These are phyloP conservation scores for Suillus subluteus DNA, from an alignment of 768 basidiomycete genomes.

Conservation along the genomic window DNA sequence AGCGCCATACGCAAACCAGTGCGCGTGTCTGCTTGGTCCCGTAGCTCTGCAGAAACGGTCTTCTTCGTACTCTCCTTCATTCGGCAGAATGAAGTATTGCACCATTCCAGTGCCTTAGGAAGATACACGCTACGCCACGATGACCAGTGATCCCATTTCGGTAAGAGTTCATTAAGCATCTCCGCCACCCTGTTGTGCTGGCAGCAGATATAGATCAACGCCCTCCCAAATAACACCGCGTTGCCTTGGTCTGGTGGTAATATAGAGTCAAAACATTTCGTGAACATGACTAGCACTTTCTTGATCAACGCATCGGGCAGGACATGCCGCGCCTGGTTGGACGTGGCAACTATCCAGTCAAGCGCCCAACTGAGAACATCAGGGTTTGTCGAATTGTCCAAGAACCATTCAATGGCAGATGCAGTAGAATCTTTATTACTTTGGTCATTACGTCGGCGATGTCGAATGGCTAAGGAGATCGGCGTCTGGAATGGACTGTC, in stretches of 20 bases:
- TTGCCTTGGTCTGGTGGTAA: neutral
- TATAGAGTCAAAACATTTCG: neutral
- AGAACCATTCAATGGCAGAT: slow-evolving; percentile 9
- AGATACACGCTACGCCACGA: neutral
- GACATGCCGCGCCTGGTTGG: no score
- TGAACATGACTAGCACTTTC: neutral
- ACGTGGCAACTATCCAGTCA: slow-evolving; percentile 9
- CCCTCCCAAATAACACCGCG: neutral
- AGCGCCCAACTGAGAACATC: slow-evolving; percentile 10
- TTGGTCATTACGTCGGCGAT: no score
- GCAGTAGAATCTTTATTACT: neutral
- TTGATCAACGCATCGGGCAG: neutral
- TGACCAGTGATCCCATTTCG: neutral
- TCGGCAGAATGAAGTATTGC: neutral
- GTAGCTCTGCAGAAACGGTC: neutral
- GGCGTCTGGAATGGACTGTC: slow-evolving; percentile 17
- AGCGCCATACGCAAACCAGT: neutral
- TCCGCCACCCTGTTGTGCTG: neutral
- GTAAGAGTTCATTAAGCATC: neutral
- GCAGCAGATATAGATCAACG: neutral
- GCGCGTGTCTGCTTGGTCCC: neutral
- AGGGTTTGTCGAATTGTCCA: slow-evolving; percentile 19
- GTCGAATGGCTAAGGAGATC: neutral
- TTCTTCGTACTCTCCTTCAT: neutral
- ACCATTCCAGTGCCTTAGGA: neutral